Evolutionary conservation across 2,329 filamentous ascomycete species (phyloP).

Genomic region (Neopestalotiopsis sp.): DNA sequence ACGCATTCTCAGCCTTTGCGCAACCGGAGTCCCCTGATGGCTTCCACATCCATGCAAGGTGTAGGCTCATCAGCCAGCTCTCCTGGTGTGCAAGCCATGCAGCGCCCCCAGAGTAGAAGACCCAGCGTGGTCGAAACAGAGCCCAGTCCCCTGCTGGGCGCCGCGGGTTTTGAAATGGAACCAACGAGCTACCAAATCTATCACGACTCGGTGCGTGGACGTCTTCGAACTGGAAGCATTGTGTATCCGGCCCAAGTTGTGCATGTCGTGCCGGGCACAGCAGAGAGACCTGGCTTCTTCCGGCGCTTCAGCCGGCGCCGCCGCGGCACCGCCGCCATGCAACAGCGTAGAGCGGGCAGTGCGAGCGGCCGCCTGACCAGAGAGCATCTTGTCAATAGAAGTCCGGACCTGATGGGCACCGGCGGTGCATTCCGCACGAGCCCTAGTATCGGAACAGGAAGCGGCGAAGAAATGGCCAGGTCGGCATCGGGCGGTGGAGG

Average conservation of each 20-base stretch:
- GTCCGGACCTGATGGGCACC: slow-evolving; percentile 15
- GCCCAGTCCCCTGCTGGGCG: slow-evolving; percentile 44
- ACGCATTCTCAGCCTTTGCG: slow-evolving; percentile 21
- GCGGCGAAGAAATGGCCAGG: slow-evolving; percentile 30
- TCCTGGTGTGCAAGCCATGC: slow-evolving; percentile 33
- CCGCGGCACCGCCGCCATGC: background rate
- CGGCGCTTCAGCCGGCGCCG: slow-evolving; percentile 15
- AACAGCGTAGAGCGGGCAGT: slow-evolving; percentile 19
- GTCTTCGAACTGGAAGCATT: slow-evolving; percentile 20
- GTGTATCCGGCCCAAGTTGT: background rate
- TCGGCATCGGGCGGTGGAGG: slow-evolving; percentile 31
- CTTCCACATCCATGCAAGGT: slow-evolving; percentile 16
- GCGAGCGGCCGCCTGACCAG: slow-evolving; percentile 15
- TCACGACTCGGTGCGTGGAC: slow-evolving; percentile 24
- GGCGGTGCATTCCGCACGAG: background rate
- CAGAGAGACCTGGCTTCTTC: slow-evolving; percentile 13
- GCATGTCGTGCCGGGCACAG: background rate
- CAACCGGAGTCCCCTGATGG: slow-evolving; percentile 13
- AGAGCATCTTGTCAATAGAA: background rate
- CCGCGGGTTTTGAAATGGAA: slow-evolving; percentile 29
- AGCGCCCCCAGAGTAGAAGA: slow-evolving; percentile 30
- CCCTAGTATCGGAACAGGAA: background rate
- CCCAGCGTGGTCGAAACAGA: slow-evolving; percentile 51
- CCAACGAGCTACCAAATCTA: slow-evolving; percentile 37
- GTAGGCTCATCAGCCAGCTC: slow-evolving; percentile 24